Conservation (phyloP, 441 rosid species). For the Pelargonium cotyledonis region DNA sequence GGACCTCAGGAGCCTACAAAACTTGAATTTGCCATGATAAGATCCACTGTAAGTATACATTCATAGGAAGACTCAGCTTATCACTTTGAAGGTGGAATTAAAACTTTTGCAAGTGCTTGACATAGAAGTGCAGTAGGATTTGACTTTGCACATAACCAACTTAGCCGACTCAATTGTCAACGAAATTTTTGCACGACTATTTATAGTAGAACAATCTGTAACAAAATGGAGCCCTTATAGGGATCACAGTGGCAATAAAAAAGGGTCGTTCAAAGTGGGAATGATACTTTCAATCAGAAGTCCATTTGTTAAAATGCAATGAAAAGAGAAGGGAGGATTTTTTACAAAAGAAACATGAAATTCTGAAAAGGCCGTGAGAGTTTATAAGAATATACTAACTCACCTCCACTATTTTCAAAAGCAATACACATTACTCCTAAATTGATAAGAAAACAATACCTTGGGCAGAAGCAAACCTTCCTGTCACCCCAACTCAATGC, state of each 20-base stretch:
- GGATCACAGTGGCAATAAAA: too few species aligned
- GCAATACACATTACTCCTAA: too few species aligned
- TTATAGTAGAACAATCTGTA: neutral
- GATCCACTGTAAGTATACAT: slow-evolving; percentile 10
- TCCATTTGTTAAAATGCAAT: slow-evolving; percentile 1
- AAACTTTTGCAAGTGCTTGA: slow-evolving; percentile 15
- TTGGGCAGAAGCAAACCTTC: too few species aligned
- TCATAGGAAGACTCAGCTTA: slow-evolving; percentile 11
- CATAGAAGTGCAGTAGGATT: slow-evolving; percentile 12
- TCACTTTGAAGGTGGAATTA: slow-evolving; percentile 5
- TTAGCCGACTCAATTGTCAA: slow-evolving; percentile 3
- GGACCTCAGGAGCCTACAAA: slow-evolving; percentile 5
- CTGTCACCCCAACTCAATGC: too few species aligned
- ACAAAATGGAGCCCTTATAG: neutral
- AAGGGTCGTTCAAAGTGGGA: neutral
- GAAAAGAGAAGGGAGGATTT: neutral
- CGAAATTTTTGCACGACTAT: neutral
- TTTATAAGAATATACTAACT: neutral
- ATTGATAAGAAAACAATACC: too few species aligned
- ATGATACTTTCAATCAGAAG: neutral
- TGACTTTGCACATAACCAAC: slow-evolving; percentile 12
- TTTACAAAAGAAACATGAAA: neutral
- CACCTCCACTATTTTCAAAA: neutral
- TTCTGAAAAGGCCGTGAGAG: neutral
- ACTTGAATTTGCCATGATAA: slow-evolving; percentile 1